These are phyloP conservation scores for Diaporthe caulivora DNA, from an alignment of 2,329 filamentous ascomycete species.

Conservation along the genomic window DNA sequence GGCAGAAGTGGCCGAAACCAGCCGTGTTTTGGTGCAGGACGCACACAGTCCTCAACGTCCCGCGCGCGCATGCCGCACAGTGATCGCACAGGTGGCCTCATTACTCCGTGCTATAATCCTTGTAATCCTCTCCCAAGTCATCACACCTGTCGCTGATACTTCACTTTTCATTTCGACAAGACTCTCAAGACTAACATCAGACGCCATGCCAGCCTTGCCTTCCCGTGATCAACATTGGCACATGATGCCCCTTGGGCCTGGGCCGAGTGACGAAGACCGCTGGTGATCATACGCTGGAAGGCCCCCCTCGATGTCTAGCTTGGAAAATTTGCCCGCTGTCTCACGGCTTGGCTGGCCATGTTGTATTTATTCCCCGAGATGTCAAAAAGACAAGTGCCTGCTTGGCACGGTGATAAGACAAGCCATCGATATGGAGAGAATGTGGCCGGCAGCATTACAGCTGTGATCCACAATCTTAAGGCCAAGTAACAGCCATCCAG, in stretches of 20 bases:
- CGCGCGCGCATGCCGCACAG: background rate
- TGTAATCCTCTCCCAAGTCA: background rate
- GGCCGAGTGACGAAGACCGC: background rate
- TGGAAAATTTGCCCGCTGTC: background rate
- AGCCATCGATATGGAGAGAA: background rate
- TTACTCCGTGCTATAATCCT: background rate
- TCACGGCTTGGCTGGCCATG: background rate
- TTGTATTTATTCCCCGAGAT: background rate
- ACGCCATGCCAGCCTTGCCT: constrained; percentile 12
- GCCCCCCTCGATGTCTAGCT: background rate
- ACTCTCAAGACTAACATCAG: constrained; percentile 9
- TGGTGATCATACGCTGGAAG: background rate
- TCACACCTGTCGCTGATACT: background rate
- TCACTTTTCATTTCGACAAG: background rate
- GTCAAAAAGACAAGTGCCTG: background rate
- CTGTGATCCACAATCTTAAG: background rate
- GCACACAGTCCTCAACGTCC: background rate
- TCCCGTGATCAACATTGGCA: constrained; percentile 24
- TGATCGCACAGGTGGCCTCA: background rate
- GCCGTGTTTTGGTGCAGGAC: background rate
- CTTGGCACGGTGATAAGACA: background rate
- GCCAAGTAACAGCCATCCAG: background rate
- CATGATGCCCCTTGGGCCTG: background rate
- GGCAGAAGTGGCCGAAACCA: constrained; percentile 6
- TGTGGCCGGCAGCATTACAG: no score